Evolutionary conservation across 345 rosid species (phyloP).

Genomic region (Eucalyptus marginata): DNA sequence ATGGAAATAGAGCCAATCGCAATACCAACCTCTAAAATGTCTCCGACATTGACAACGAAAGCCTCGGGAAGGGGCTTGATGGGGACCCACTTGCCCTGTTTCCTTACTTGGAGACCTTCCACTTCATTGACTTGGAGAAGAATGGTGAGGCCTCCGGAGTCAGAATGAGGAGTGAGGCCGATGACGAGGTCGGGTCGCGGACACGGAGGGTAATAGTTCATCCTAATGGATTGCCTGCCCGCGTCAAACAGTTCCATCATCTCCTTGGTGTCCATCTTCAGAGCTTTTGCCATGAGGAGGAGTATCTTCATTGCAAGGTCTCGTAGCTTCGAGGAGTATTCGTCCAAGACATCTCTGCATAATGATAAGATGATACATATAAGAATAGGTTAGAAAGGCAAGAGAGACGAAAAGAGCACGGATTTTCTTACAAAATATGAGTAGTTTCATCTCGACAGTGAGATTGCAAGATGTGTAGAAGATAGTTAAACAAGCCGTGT

Average conservation of each 20-base stretch:
- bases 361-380: background rate
- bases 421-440: background rate
- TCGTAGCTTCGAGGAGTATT: background rate
- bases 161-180: background rate
- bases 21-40: background rate
- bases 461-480: background rate
- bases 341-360: background rate
- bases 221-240: background rate
- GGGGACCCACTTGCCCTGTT: background rate
- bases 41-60: background rate
- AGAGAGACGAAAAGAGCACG: background rate
- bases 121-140: background rate
- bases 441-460: background rate
- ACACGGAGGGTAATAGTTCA: background rate
- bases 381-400: background rate
- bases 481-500: background rate
- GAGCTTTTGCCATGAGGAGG: background rate
- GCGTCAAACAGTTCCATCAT: background rate
- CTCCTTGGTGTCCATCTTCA: background rate
- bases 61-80: background rate
- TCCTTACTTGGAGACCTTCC: background rate
- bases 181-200: background rate
- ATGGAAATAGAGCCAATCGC: background rate
- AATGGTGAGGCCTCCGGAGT: background rate
- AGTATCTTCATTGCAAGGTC: background rate